These are phyloP conservation scores for Lactarius tabidus DNA, from an alignment of 768 basidiomycete species.

Conservation along the genomic window DNA sequence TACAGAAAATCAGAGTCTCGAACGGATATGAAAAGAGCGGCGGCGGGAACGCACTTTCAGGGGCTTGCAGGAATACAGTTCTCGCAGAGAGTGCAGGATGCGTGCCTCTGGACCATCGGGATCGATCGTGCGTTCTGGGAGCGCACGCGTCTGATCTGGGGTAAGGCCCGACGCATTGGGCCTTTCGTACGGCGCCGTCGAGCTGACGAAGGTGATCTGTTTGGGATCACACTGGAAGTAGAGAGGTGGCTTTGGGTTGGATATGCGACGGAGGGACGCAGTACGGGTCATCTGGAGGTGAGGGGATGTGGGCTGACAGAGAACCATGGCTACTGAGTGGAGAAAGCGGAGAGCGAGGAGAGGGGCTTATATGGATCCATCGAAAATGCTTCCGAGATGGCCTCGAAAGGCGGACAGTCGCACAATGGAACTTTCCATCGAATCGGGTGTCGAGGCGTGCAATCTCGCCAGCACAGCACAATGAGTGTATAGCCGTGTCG, in stretches of 20 bases:
- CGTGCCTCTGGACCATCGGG: conserved; percentile 29
- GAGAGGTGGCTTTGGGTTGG: conserved; percentile 16
- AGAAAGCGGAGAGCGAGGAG: background rate
- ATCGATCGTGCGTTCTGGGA: conserved; percentile 37
- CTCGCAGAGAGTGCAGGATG: conserved; percentile 41
- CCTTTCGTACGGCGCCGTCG: conserved; percentile 17
- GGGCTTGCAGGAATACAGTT: conserved; percentile 31
- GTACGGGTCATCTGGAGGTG: conserved; percentile 21
- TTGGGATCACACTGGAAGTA: conserved; percentile 2
- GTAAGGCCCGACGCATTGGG: conserved; percentile 40
- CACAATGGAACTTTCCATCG: conserved; percentile 13
- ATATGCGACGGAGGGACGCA: conserved; percentile 20
- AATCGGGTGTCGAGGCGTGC: background rate
- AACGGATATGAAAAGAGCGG: background rate
- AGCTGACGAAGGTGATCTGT: conserved; percentile 28
- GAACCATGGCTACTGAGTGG: conserved; percentile 10
- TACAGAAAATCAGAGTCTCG: conserved; percentile 16
- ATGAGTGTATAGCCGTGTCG: too few species aligned
- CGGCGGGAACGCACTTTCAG: conserved; percentile 20
- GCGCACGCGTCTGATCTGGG: conserved; percentile 36
- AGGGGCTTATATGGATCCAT: conserved; percentile 12
- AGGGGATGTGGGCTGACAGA: conserved; percentile 14
- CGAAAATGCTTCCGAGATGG: conserved; percentile 4
- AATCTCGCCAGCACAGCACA: conserved; percentile 1
- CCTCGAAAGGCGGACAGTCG: background rate